Evolutionary conservation across 129 eudicot genomes (phyloP).

Genomic region (Flaveria linearis): DNA sequence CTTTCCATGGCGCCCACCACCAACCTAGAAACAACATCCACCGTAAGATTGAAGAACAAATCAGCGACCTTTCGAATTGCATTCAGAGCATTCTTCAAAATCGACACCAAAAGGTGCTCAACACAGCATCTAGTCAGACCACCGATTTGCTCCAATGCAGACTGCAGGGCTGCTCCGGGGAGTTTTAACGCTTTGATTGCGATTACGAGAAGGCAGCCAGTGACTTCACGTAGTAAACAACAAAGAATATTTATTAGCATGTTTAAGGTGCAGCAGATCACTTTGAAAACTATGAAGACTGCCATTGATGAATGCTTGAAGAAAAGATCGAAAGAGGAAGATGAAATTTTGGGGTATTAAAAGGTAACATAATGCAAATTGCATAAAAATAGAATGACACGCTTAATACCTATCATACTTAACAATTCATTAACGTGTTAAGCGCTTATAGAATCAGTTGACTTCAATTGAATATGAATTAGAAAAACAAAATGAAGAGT

Average conservation of each 20-base stretch:
- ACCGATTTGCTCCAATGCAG: conserved; percentile 38
- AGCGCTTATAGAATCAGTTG: background rate
- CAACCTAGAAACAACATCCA: conserved; percentile 32
- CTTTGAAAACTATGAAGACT: conserved; percentile 38
- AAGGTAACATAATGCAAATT: background rate
- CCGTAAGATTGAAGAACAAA: conserved; percentile 30
- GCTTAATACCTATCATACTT: background rate
- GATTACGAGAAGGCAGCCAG: conserved; percentile 38
- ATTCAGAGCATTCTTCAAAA: conserved; percentile 24
- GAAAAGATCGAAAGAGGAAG: background rate
- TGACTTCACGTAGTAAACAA: conserved; percentile 30
- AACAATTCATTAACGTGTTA: background rate
- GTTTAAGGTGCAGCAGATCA: conserved; percentile 40
- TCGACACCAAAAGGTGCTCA: conserved; percentile 31
- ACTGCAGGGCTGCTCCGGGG: conserved; percentile 50
- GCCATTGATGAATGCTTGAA: conserved; percentile 34
- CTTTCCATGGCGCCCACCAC: conserved; percentile 31
- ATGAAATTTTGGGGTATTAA: background rate
- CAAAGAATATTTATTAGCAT: conserved; percentile 35
- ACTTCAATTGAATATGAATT: conserved; percentile 7
- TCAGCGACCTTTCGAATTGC: conserved; percentile 27
- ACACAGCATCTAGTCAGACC: conserved; percentile 21
- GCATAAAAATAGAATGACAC: background rate
- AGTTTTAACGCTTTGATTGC: conserved; percentile 49
- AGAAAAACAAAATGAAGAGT: background rate